These are phyloP conservation scores for Suillus ampliporus DNA, from an alignment of 768 basidiomycete genomes.

Conservation along the genomic window DNA sequence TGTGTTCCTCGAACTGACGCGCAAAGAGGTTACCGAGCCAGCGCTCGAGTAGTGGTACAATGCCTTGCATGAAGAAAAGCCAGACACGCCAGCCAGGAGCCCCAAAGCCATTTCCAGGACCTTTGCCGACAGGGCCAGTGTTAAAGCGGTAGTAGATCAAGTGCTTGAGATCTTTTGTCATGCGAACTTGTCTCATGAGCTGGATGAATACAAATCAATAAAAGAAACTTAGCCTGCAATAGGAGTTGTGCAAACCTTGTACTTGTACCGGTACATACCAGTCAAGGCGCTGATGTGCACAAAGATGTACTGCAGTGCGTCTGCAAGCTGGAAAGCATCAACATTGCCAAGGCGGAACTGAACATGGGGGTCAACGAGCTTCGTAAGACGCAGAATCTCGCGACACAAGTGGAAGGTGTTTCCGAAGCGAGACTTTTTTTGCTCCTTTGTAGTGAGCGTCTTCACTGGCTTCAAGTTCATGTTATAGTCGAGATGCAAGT, in stretches of 20 bases:
- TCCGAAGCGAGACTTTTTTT: conserved; percentile 99
- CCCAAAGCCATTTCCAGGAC: conserved; percentile 99
- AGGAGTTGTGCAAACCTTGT: conserved; percentile 67
- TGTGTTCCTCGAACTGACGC: conserved; percentile 97
- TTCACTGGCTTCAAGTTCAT: conserved; percentile 98
- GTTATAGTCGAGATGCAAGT: conserved; percentile 96
- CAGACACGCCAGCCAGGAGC: conserved; percentile 99
- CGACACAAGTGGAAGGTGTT: conserved; percentile 98
- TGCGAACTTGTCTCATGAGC: conserved; percentile 99
- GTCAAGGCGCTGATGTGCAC: conserved; percentile 97
- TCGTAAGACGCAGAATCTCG: conserved; percentile 96
- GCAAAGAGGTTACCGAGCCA: conserved; percentile 98
- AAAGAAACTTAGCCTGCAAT: not conserved
- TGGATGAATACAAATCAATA: conserved; percentile 32
- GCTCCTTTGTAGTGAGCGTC: conserved; percentile 98
- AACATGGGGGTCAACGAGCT: conserved; percentile 98
- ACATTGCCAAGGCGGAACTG: conserved; percentile 98
- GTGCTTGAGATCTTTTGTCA: conserved; percentile 99
- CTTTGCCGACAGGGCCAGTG: conserved; percentile 98
- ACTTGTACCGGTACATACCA: conserved; percentile 99
- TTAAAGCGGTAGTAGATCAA: conserved; percentile 99
- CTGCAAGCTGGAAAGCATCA: conserved; percentile 98
- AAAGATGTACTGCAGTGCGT: conserved; percentile 98
- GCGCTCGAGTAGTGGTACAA: conserved; percentile 94
- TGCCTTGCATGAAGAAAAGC: conserved; percentile 99